These are phyloP conservation scores for Trichoderma citrinoviride DNA, from an alignment of 2,329 filamentous ascomycete genomes.

Conservation along the genomic window DNA sequence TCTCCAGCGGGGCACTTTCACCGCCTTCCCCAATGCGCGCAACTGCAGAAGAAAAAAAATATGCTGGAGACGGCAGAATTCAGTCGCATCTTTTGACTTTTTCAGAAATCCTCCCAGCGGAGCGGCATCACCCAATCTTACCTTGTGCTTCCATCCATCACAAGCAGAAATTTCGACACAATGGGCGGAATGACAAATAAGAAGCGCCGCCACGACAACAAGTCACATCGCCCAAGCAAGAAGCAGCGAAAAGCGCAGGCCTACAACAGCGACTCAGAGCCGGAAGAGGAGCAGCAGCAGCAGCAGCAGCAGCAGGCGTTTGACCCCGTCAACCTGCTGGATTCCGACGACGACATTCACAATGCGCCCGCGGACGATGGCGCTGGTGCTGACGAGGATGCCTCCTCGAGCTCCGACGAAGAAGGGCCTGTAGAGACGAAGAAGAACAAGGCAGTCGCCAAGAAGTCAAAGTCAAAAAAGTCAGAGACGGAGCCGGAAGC, in stretches of 20 bases:
- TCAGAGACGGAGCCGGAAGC: slow-evolving; percentile 28
- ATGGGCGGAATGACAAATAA: slow-evolving; percentile 38
- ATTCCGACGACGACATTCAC: slow-evolving; percentile 58
- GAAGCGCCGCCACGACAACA: slow-evolving; percentile 34
- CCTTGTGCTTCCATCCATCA: slow-evolving; percentile 20
- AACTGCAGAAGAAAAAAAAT: slow-evolving; percentile 12
- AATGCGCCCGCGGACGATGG: slow-evolving; percentile 53
- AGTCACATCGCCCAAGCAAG: slow-evolving; percentile 46
- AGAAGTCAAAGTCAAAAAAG: slow-evolving; percentile 32
- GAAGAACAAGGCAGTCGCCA: slow-evolving; percentile 27
- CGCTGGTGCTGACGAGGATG: slow-evolving; percentile 39
- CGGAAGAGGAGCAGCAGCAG: slow-evolving; percentile 36
- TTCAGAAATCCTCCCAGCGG: neutral
- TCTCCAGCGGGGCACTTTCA: slow-evolving; percentile 8
- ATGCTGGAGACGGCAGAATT: slow-evolving; percentile 19
- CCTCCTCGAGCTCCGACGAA: slow-evolving; percentile 39
- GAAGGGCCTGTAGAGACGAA: slow-evolving; percentile 31
- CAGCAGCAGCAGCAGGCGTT: slow-evolving; percentile 44
- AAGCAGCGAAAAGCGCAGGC: slow-evolving; percentile 50
- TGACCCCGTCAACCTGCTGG: slow-evolving; percentile 52
- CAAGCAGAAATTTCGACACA: slow-evolving; percentile 17
- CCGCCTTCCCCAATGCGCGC: slow-evolving; percentile 19
- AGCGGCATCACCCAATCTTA: slow-evolving; percentile 7
- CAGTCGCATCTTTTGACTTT: neutral
- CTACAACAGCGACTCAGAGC: slow-evolving; percentile 54